phyloP scores from a whole-genome alignment of 768 basidiomycete genomes.

The Kwoniella europaea region DNA sequence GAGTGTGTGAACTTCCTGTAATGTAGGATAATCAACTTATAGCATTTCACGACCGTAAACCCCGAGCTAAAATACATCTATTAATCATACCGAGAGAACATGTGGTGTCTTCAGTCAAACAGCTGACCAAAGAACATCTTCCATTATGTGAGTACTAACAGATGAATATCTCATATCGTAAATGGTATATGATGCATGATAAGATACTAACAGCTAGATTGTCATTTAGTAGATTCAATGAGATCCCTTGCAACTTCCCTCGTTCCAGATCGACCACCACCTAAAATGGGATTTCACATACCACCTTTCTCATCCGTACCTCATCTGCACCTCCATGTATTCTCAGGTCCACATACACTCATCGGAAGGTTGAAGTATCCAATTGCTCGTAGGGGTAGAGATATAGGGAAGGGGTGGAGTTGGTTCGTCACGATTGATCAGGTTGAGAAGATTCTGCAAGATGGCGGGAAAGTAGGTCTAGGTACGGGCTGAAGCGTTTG shows the following conservation, averaged over 20 bases:
- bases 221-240: conserved; percentile 34
- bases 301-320: conserved; percentile 57
- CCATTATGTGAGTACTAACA: conserved; percentile 39
- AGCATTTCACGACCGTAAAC: conserved; percentile 54
- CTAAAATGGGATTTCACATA: conserved; percentile 55
- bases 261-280: conserved; percentile 1
- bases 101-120: conserved; percentile 42
- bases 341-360: conserved; percentile 39
- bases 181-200: neutral
- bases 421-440: conserved; percentile 50
- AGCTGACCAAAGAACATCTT: conserved; percentile 35
- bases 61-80: conserved; percentile 45
- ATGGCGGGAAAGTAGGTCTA: conserved; percentile 31
- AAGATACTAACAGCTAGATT: no score
- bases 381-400: conserved; percentile 3
- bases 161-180: conserved; percentile 7
- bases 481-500: conserved; percentile 17
- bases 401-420: conserved; percentile 32
- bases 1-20: neutral
- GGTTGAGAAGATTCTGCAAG: conserved; percentile 28
- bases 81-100: conserved; percentile 53
- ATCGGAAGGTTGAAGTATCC: conserved; percentile 51
- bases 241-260: conserved; percentile 23
- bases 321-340: conserved; percentile 55
- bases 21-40: conserved; percentile 46